phyloP scores from a whole-genome alignment of 1,139 yeast genomes.

The Eremothecium coryli region DNA sequence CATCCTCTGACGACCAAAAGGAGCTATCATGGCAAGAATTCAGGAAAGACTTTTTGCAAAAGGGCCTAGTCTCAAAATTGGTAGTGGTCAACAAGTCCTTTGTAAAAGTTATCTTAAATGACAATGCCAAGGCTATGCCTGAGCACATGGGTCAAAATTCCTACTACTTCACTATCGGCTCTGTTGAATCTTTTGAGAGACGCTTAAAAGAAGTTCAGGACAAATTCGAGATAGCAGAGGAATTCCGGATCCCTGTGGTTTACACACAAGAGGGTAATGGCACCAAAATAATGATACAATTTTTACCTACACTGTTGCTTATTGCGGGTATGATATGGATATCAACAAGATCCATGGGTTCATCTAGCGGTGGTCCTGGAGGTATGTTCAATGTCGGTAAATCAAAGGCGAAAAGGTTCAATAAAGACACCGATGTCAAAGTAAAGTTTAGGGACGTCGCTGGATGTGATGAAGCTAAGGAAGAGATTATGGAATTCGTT shows the following conservation, averaged over 20 bases:
- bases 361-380: conserved; percentile 43
- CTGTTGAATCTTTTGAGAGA: conserved; percentile 63
- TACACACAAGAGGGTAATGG: conserved; percentile 55
- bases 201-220: conserved; percentile 56
- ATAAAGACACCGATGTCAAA: conserved; percentile 62
- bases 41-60: conserved; percentile 50
- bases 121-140: conserved; percentile 41
- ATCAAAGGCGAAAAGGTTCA: conserved; percentile 61
- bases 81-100: conserved; percentile 55
- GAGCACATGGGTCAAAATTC: conserved; percentile 38
- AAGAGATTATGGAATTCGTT: conserved; percentile 79
- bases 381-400: conserved; percentile 59
- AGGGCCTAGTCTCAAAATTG: conserved; percentile 57
- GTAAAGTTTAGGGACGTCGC: conserved; percentile 73
- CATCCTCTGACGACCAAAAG: conserved; percentile 26
- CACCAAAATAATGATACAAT: conserved; percentile 46
- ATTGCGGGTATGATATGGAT: conserved; percentile 67
- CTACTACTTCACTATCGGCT: conserved; percentile 61
- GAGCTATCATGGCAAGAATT: conserved; percentile 55
- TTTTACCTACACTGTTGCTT: conserved; percentile 60
- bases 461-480: conserved; percentile 76
- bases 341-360: conserved; percentile 48
- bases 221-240: conserved; percentile 48
- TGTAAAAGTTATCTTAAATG: conserved; percentile 61
- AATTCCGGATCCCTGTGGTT: conserved; percentile 54